A percentile compares a stretch with the other conserved stretches of the same genome.
Evolutionary conservation across 2,329 filamentous ascomycete species (phyloP).

Genomic region (Chalaropsis thielavioides): DNA sequence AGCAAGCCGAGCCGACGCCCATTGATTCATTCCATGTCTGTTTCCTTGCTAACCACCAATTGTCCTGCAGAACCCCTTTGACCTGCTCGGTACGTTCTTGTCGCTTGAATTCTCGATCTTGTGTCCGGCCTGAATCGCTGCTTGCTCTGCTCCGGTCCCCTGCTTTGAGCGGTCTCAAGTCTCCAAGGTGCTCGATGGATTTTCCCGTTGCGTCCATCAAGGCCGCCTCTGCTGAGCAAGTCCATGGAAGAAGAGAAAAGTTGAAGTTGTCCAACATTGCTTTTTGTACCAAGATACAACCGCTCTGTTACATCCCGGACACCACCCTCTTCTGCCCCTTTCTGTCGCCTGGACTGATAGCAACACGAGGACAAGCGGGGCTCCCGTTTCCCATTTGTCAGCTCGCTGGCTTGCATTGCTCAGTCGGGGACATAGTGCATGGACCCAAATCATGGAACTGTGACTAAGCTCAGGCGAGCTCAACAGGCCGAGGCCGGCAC

Average conservation of each 20-base stretch:
- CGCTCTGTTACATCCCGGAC: no score
- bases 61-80: constrained; percentile 70
- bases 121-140: neutral
- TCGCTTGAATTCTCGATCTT: neutral
- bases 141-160: neutral
- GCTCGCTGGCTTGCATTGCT: neutral
- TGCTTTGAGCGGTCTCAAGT: neutral
- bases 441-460: neutral
- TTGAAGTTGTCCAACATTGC: no score
- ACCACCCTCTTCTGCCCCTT: neutral
- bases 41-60: neutral
- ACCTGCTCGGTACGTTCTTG: constrained; percentile 74
- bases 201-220: no score
- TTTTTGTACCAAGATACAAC: no score
- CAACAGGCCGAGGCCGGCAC: neutral
- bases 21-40: no score
- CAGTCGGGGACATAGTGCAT: neutral
- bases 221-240: no score
- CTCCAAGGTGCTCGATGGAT: neutral
- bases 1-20: no score
- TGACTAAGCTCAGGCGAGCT: neutral
- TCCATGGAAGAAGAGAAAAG: no score
- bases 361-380: neutral
- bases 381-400: neutral
- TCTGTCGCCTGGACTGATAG: neutral